Percentiles rank a stretch among this genome's conserved stretches.
Conservation (phyloP, 192 early-diverging fungal genomes). For the Coemansia sp. region DNA sequence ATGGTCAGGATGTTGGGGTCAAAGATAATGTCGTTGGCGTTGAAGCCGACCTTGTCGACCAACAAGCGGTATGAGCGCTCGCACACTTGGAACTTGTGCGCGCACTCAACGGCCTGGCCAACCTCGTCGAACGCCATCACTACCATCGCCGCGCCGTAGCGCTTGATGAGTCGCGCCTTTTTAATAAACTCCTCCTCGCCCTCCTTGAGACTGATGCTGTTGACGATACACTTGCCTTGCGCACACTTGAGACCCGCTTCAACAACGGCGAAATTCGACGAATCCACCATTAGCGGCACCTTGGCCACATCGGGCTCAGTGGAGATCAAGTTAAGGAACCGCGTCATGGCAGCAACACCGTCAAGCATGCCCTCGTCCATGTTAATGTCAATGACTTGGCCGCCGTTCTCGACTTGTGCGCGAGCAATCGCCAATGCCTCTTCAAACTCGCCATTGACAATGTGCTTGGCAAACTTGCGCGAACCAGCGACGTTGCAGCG, state of each 20-base stretch:
- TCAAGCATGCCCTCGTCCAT: slow-evolving; percentile 98
- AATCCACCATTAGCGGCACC: slow-evolving; percentile 94
- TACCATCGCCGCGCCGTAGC: slow-evolving; percentile 93
- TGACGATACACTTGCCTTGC: slow-evolving; percentile 98
- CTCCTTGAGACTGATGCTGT: slow-evolving; percentile 95
- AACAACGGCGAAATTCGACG: slow-evolving; percentile 96
- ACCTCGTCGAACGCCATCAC: slow-evolving; percentile 98
- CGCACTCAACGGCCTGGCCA: slow-evolving; percentile 83
- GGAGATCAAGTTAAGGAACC: slow-evolving; percentile 91
- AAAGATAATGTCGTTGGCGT: slow-evolving; percentile 80
- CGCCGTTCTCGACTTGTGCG: slow-evolving; percentile 92
- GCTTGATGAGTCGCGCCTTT: slow-evolving; percentile 82
- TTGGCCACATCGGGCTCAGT: slow-evolving; percentile 89
- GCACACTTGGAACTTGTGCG: slow-evolving; percentile 89
- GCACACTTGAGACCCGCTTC: slow-evolving; percentile 93
- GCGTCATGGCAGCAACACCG: slow-evolving; percentile 89
- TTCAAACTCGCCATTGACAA: slow-evolving; percentile 90
- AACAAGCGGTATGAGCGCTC: slow-evolving; percentile 87
- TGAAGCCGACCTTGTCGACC: slow-evolving; percentile 81
- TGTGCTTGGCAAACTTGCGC: slow-evolving; percentile 89
- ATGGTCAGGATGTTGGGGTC: slow-evolving; percentile 97
- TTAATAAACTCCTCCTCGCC: slow-evolving; percentile 90
- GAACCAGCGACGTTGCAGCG: slow-evolving; percentile 98
- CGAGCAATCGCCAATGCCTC: slow-evolving; percentile 92
- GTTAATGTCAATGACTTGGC: slow-evolving; percentile 93